A percentile compares a stretch with the other conserved stretches of the same genome.
Evolutionary conservation across 1,139 yeast genomes (phyloP).

Genomic region (Taphrina populina): DNA sequence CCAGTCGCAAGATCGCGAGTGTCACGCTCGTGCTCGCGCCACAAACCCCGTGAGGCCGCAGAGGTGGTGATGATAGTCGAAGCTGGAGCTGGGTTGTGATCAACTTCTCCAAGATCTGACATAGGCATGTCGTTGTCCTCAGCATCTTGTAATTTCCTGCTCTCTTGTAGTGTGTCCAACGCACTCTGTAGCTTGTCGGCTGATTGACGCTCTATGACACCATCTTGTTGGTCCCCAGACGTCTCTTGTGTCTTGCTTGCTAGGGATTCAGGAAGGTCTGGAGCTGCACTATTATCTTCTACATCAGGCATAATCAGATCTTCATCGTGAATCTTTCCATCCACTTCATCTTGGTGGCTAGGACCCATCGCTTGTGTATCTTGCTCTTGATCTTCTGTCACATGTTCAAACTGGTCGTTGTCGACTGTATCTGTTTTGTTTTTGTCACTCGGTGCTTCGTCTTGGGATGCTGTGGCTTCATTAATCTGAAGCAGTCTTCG

Average conservation of each 20-base stretch:
- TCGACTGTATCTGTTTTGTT: neutral
- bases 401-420: constrained; percentile 80
- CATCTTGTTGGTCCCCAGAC: too few relatives aligned
- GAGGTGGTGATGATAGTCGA: too few relatives aligned
- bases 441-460: constrained; percentile 11
- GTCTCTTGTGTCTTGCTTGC: too few relatives aligned
- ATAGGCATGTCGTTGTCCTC: neutral
- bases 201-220: too few relatives aligned
- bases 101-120: too few relatives aligned
- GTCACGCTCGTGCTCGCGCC: constrained; percentile 78
- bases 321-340: constrained; percentile 76
- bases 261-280: constrained; percentile 43
- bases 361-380: constrained; percentile 94
- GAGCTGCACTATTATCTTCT: constrained; percentile 44
- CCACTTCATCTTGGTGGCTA: constrained; percentile 76
- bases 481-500: constrained; percentile 24
- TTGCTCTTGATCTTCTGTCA: constrained; percentile 72
- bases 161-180: neutral
- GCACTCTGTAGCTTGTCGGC: neutral
- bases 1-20: constrained; percentile 86
- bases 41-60: constrained; percentile 73
- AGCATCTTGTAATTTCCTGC: neutral
- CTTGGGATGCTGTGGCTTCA: constrained; percentile 12
- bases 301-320: constrained; percentile 42
- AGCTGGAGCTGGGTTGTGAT: too few relatives aligned